Conservation (phyloP, 2,329 filamentous ascomycete species). For the Apiospora arundinis region DNA sequence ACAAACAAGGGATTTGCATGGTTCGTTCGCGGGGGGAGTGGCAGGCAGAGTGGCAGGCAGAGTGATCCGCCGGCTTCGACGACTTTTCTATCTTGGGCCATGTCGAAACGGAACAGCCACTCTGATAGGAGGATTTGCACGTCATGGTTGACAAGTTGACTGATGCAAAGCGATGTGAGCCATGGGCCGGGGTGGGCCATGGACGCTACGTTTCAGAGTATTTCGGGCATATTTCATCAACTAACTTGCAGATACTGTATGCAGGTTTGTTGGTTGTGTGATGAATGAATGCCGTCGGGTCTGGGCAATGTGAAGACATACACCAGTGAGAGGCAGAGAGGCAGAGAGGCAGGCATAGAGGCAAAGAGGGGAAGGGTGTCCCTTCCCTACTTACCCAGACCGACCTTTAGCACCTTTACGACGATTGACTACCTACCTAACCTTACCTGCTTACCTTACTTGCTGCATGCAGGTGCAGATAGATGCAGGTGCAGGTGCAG, state of each 20-base stretch:
- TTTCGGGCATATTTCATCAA: neutral
- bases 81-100: conserved; percentile 6
- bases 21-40: conserved; percentile 2
- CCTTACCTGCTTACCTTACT: too few relatives aligned
- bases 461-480: neutral
- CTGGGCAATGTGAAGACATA: too few relatives aligned
- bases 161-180: neutral
- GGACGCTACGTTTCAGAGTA: conserved; percentile 8
- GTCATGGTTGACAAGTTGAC: neutral
- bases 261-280: too few relatives aligned
- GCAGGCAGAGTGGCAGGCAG: too few relatives aligned
- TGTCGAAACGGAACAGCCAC: conserved; percentile 13
- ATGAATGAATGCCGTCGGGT: neutral
- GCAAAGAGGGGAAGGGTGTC: too few relatives aligned
- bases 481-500: neutral
- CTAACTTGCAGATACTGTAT: neutral
- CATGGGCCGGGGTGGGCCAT: neutral
- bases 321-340: too few relatives aligned
- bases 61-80: neutral
- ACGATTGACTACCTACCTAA: too few relatives aligned
- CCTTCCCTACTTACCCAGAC: too few relatives aligned
- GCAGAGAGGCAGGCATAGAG: too few relatives aligned
- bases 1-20: neutral
- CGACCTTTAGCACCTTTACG: too few relatives aligned
- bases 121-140: conserved; percentile 5